These are phyloP conservation scores for Chaetomiaceae sp. DNA, from an alignment of 2,329 filamentous ascomycete species.

Conservation along the genomic window DNA sequence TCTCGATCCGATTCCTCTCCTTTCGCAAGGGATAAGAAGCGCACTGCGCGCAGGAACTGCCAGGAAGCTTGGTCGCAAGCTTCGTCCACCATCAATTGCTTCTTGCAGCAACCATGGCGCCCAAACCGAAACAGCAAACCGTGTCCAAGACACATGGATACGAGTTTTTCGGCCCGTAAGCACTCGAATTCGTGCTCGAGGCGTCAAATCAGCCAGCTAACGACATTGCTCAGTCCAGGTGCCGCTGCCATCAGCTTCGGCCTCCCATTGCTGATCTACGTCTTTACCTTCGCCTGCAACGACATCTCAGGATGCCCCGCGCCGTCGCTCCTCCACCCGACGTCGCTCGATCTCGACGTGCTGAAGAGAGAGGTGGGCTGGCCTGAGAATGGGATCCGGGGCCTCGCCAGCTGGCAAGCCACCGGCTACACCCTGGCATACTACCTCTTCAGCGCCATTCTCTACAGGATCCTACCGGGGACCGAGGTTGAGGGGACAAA, in stretches of 20 bases:
- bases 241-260: slow-evolving; percentile 74
- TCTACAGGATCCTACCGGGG: slow-evolving; percentile 75
- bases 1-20: neutral
- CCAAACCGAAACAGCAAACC: slow-evolving; percentile 22
- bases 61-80: neutral
- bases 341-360: slow-evolving; percentile 63
- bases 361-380: slow-evolving; percentile 80
- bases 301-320: slow-evolving; percentile 88
- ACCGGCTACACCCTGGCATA: slow-evolving; percentile 70
- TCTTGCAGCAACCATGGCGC: slow-evolving; percentile 16
- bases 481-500: slow-evolving; percentile 65
- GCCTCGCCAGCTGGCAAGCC: slow-evolving; percentile 65
- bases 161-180: slow-evolving; percentile 50
- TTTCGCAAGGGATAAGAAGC: neutral
- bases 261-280: slow-evolving; percentile 73
- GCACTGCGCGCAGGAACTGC: neutral
- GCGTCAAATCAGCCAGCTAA: neutral
- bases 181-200: neutral
- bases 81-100: neutral
- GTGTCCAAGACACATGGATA: slow-evolving; percentile 40
- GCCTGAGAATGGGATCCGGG: slow-evolving; percentile 65
- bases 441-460: slow-evolving; percentile 68
- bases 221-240: slow-evolving; percentile 58
- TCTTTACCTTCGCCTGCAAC: slow-evolving; percentile 83
- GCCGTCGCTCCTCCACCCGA: slow-evolving; percentile 71